phyloP scores from a whole-genome alignment of 1,284 basidiomycete species.

The Anthracocystis setariae region DNA sequence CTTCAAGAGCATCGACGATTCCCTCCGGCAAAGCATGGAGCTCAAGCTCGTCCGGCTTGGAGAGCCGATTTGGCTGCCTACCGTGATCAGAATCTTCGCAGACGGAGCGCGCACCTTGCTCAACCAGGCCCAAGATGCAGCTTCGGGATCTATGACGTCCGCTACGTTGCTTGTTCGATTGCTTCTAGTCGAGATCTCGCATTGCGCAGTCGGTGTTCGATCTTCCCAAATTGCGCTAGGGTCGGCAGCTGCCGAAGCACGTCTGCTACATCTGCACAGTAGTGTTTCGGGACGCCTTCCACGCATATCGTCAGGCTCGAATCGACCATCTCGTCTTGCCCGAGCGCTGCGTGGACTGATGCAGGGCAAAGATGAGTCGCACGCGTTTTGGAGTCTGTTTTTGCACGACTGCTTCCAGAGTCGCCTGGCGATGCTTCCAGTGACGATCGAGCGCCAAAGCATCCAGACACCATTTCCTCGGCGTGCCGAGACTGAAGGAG shows the following conservation, averaged over 20 bases:
- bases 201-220: background rate
- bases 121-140: conserved; percentile 5
- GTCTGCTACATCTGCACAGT: conserved; percentile 20
- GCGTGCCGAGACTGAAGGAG: background rate
- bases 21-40: background rate
- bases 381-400: conserved; percentile 31
- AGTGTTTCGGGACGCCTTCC: conserved; percentile 4
- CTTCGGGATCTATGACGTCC: conserved; percentile 1
- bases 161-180: conserved; percentile 16
- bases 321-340: conserved; percentile 13
- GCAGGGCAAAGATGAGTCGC: conserved; percentile 17
- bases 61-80: conserved; percentile 8
- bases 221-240: conserved; percentile 14
- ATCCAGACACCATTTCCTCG: conserved; percentile 24
- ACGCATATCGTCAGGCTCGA: conserved; percentile 9
- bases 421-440: conserved; percentile 13
- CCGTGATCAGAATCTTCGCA: conserved; percentile 10
- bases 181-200: conserved; percentile 18
- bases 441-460: conserved; percentile 15
- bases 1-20: conserved; percentile 12
- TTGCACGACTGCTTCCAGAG: conserved; percentile 35
- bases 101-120: conserved; percentile 17
- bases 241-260: conserved; percentile 16
- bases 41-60: conserved; percentile 1
- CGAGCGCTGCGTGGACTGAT: conserved; percentile 25